phyloP scores from a whole-genome alignment of 2,329 filamentous ascomycete species.

The Ophiostoma populinum region DNA sequence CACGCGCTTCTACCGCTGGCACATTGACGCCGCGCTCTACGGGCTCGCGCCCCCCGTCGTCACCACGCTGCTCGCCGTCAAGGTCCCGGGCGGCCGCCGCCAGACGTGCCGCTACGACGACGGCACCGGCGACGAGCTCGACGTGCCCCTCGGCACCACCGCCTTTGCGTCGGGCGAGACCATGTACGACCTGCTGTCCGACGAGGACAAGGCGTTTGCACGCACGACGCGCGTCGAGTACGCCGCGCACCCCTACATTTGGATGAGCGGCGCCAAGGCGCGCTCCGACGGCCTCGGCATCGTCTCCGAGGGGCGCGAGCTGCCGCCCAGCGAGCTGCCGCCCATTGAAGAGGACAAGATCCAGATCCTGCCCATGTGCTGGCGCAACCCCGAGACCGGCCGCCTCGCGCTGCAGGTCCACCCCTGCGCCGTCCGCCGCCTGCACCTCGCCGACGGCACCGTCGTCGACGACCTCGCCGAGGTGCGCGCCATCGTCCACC shows the following conservation, averaged over 20 bases:
- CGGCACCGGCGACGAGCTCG: conserved; percentile 44
- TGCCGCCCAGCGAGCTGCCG: conserved; percentile 41
- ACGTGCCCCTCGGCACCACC: conserved; percentile 60
- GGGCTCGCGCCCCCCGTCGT: conserved; percentile 57
- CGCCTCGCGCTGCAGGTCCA: conserved; percentile 56
- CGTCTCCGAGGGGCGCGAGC: conserved; percentile 35
- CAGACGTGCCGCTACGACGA: conserved; percentile 55
- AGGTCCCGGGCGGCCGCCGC: conserved; percentile 41
- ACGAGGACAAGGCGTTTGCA: conserved; percentile 49
- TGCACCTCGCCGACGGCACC: conserved; percentile 48
- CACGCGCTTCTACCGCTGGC: conserved; percentile 57
- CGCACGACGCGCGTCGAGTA: conserved; percentile 54
- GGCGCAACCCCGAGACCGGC: conserved; percentile 58
- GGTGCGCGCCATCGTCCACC: conserved; percentile 49
- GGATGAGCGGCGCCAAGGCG: conserved; percentile 56
- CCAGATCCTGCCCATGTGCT: conserved; percentile 58
- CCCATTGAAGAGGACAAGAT: conserved; percentile 48
- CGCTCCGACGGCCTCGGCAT: conserved; percentile 55
- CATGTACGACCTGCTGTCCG: conserved; percentile 51
- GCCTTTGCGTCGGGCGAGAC: conserved; percentile 56
- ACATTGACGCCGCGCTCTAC: conserved; percentile 65
- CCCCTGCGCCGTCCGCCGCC: conserved; percentile 50
- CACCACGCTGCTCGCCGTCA: conserved; percentile 57
- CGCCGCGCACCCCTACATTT: conserved; percentile 64
- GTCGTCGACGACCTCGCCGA: conserved; percentile 48